Conservation (phyloP, 768 basidiomycete genomes). For the Boletales sp. region DNA sequence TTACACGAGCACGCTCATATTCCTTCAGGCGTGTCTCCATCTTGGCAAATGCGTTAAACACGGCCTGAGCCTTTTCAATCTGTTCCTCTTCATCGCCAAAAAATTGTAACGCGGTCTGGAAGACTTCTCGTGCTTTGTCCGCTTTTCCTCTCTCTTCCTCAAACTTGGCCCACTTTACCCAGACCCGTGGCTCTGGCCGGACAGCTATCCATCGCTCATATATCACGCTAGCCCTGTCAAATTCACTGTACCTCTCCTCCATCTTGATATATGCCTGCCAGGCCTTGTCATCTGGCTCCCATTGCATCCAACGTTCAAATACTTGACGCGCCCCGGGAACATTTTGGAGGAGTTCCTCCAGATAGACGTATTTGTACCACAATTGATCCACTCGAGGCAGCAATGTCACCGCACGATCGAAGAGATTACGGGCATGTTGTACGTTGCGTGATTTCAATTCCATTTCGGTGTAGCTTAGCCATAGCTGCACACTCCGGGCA, state of each 20-base stretch:
- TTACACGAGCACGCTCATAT: constrained; percentile 93
- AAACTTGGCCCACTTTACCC: constrained; percentile 85
- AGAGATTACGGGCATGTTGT: constrained; percentile 94
- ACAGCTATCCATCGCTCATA: constrained; percentile 90
- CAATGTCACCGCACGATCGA: constrained; percentile 94
- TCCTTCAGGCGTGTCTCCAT: constrained; percentile 98
- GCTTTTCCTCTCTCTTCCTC: constrained; percentile 70
- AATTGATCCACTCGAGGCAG: constrained; percentile 95
- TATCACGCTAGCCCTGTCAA: constrained; percentile 86
- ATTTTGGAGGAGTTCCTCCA: constrained; percentile 95
- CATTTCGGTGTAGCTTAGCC: constrained; percentile 95
- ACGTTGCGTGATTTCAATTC: constrained; percentile 98
- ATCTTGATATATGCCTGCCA: constrained; percentile 99
- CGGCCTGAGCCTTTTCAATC: constrained; percentile 84
- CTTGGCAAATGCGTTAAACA: constrained; percentile 90
- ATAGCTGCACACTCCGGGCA: constrained; percentile 82
- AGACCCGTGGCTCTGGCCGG: constrained; percentile 70
- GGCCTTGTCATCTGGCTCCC: constrained; percentile 99
- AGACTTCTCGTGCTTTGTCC: constrained; percentile 80
- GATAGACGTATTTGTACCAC: constrained; percentile 99
- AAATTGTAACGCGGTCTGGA: constrained; percentile 87
- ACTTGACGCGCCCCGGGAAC: constrained; percentile 95
- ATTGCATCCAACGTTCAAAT: constrained; percentile 99
- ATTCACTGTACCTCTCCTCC: constrained; percentile 89
- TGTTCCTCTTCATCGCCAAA: constrained; percentile 87